These are phyloP conservation scores for Annona squamosa DNA, from an alignment of 164 flowering plant genomes.

Conservation along the genomic window DNA sequence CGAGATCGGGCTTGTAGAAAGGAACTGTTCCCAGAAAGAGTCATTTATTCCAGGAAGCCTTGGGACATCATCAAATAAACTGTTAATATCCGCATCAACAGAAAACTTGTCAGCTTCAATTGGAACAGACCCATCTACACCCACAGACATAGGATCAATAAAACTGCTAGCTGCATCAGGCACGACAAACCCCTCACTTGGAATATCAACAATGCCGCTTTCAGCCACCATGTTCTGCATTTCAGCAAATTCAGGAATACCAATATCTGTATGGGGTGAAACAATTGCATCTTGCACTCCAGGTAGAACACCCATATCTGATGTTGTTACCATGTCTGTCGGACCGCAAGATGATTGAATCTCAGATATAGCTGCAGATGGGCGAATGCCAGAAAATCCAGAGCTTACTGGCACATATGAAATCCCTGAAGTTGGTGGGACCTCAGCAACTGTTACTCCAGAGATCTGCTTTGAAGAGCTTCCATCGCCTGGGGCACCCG, in stretches of 20 bases:
- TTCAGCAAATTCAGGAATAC: conserved; percentile 40
- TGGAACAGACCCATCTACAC: conserved; percentile 29
- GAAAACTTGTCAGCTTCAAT: conserved; percentile 35
- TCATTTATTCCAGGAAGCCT: conserved; percentile 29
- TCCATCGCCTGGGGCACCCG: conserved; percentile 33
- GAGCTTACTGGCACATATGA: conserved; percentile 24
- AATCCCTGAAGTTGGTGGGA: conserved; percentile 32
- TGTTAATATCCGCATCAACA: conserved; percentile 42
- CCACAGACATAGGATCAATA: conserved; percentile 33
- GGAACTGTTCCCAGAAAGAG: conserved; percentile 66
- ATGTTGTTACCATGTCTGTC: conserved; percentile 25
- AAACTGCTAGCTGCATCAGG: conserved; percentile 27
- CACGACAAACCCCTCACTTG: conserved; percentile 22
- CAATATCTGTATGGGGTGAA: conserved; percentile 23
- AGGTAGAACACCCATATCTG: conserved; percentile 24
- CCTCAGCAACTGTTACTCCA: conserved; percentile 61
- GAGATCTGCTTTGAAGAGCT: conserved; percentile 36
- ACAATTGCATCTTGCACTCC: conserved; percentile 31
- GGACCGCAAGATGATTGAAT: conserved; percentile 26
- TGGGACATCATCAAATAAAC: conserved; percentile 34
- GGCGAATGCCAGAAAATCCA: conserved; percentile 15
- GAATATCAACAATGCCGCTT: conserved; percentile 24
- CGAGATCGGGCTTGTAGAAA: conserved; percentile 29
- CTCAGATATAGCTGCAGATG: conserved; percentile 35
- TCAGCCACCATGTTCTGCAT: conserved; percentile 35